These are phyloP conservation scores for Phytophthora aleatoria DNA, from an alignment of 352 stramenopile species.

Conservation along the genomic window DNA sequence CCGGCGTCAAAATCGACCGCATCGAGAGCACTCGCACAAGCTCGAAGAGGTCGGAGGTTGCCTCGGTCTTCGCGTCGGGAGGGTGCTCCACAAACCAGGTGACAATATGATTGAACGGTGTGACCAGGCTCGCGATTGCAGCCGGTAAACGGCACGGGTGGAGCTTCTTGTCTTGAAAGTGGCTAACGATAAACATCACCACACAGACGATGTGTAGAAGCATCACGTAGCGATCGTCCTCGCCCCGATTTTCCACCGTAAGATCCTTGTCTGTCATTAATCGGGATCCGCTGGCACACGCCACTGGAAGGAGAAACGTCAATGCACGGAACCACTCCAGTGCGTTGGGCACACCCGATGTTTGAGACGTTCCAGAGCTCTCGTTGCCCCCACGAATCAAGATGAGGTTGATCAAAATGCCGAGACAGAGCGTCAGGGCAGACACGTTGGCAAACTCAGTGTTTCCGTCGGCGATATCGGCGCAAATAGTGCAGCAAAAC, in stretches of 20 bases:
- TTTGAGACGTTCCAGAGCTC: constrained; percentile 14
- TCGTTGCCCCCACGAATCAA: constrained; percentile 60
- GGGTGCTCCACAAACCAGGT: constrained; percentile 65
- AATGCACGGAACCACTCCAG: constrained; percentile 76
- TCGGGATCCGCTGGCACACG: constrained; percentile 62
- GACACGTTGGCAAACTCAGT: constrained; percentile 58
- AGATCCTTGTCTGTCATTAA: constrained; percentile 56
- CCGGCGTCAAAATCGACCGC: constrained; percentile 45
- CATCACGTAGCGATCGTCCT: constrained; percentile 84
- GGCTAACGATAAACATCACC: constrained; percentile 70
- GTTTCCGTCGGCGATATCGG: constrained; percentile 52
- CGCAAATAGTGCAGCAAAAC: constrained; percentile 78
- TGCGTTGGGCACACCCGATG: constrained; percentile 47
- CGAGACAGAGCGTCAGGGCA: constrained; percentile 76
- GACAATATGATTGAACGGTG: constrained; percentile 59
- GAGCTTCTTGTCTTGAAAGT: constrained; percentile 53
- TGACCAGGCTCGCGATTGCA: constrained; percentile 50
- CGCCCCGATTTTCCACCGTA: constrained; percentile 52
- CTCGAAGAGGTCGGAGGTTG: constrained; percentile 70
- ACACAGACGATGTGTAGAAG: constrained; percentile 74
- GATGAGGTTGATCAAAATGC: constrained; percentile 81
- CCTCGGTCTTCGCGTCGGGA: constrained; percentile 54
- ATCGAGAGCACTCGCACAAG: constrained; percentile 69
- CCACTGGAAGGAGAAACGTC: constrained; percentile 75
- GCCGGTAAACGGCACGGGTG: constrained; percentile 44